phyloP scores from a whole-genome alignment of 805 yeast genomes.

The Kurtzmaniella cleridarum region DNA sequence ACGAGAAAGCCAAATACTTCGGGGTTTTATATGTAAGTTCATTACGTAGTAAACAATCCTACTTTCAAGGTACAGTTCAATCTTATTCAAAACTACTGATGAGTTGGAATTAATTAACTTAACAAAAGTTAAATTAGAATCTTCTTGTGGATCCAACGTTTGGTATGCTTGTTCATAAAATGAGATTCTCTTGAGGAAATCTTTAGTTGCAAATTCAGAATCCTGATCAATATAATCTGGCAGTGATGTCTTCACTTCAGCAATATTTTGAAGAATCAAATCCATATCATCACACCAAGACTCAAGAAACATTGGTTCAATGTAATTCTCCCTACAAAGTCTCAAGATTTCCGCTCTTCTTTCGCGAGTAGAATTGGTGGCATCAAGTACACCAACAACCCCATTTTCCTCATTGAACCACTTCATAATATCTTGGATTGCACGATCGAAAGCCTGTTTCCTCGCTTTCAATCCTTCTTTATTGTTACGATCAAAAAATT shows the following conservation, averaged over 20 bases:
- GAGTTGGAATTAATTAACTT: conserved; percentile 84
- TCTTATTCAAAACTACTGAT: conserved; percentile 81
- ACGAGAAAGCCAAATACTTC: conserved; percentile 88
- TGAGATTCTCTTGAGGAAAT: conserved; percentile 67
- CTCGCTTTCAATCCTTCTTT: conserved; percentile 59
- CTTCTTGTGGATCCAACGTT: conserved; percentile 57
- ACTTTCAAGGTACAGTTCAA: conserved; percentile 83
- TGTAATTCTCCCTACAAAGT: conserved; percentile 56
- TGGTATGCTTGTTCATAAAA: conserved; percentile 73
- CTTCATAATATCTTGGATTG: conserved; percentile 72
- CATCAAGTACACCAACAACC: conserved; percentile 89
- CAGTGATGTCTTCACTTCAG: conserved; percentile 81
- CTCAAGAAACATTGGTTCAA: conserved; percentile 90
- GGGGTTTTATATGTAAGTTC: conserved; percentile 90
- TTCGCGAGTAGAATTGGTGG: conserved; percentile 77
- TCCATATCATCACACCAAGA: conserved; percentile 84
- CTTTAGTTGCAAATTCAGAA: conserved; percentile 65
- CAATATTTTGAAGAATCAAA: conserved; percentile 69
- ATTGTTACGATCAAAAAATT: conserved; percentile 68
- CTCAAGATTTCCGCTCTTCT: conserved; percentile 62
- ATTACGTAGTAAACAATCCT: conserved; percentile 92
- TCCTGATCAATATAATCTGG: conserved; percentile 74
- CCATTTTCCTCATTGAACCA: conserved; percentile 84
- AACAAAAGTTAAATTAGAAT: conserved; percentile 71
- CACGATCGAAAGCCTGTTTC: conserved; percentile 62